Evolutionary conservation across 164 flowering plant species (phyloP), one percentile per base, ranked within the genome.

Genomic region (Dillenia turbinata): DNA sequence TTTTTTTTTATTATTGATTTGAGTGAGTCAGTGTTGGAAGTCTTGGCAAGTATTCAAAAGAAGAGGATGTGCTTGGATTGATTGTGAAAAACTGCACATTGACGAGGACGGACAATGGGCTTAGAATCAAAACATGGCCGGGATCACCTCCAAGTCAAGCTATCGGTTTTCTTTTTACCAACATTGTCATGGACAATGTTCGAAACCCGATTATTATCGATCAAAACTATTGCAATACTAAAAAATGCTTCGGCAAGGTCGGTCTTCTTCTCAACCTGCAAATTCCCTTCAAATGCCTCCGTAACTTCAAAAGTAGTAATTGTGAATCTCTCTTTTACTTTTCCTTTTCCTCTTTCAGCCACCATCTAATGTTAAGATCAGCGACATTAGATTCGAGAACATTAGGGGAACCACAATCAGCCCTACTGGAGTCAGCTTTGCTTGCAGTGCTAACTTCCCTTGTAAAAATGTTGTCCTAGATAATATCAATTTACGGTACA

Each of bases 111-210:
- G 62, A 69, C 0, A 81, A 83, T 22, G 85, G 88, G 2, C 15
- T 81, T 46, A 66, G 85, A 50, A 75, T 83, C 71, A 83, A 83
- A 59, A 77, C 88, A 63, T 76, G 78, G 75, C 69, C 67, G n/a
- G 66, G 26, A 0, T 57, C 72, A 1, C 51, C 60, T 5, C 77
- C 78, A 40, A 71, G 72, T 59, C 50, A 52, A 55, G 88, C 82
- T 24, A 40, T 60, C 10, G 54, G 44, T 47, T 48, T 83, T n/a
- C 9, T 44, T 19, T 83, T 77, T 67, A 17, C 69, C 9, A 66
- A 83, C 57, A 64, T 83, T 7, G 44, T 63, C 44, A 74, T 83
- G 81, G n/a, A 71, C 46, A 59, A 76, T n/a, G 88, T 81, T 12
- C 49, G 49, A 45, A 72, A 74, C 61, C 88, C 85, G 8, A 79